phyloP scores from a whole-genome alignment of 2,329 filamentous ascomycete species.

The Aureobasidium sp. region DNA sequence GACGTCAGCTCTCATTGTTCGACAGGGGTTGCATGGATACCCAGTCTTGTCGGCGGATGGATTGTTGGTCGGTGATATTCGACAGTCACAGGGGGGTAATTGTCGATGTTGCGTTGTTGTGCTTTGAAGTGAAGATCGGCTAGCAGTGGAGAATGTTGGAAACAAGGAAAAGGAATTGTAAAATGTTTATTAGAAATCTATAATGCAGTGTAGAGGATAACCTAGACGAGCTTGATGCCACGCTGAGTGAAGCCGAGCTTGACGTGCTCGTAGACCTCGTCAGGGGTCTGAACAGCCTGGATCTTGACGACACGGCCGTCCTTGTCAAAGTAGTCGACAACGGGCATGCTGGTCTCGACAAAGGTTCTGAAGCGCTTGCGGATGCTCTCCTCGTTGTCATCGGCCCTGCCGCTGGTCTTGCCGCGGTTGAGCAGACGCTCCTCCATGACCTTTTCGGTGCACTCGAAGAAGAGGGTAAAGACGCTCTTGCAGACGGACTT shows the following conservation, averaged over 20 bases:
- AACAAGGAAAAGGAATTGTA: background rate
- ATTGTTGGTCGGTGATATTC: too few relatives aligned
- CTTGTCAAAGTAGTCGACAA: constrained; percentile 73
- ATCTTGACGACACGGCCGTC: constrained; percentile 74
- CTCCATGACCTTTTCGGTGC: constrained; percentile 83
- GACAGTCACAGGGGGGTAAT: too few relatives aligned
- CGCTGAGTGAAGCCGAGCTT: constrained; percentile 37
- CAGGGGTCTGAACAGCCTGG: constrained; percentile 58
- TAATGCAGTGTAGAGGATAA: background rate
- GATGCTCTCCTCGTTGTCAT: constrained; percentile 94
- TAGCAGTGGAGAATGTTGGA: background rate
- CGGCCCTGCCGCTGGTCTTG: constrained; percentile 81
- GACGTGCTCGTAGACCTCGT: constrained; percentile 53
- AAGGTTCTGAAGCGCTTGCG: constrained; percentile 94
- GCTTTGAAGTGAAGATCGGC: too few relatives aligned
- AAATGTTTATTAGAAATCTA: background rate
- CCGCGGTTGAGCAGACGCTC: constrained; percentile 74
- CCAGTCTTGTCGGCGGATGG: too few relatives aligned
- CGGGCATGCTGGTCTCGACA: constrained; percentile 93
- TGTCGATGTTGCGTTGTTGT: too few relatives aligned
- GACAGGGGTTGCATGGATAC: too few relatives aligned
- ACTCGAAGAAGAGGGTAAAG: constrained; percentile 91
- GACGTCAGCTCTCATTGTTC: too few relatives aligned
- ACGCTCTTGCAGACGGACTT: constrained; percentile 72
- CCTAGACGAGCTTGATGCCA: constrained; percentile 26